Evolutionary conservation across 73 alveolate genomes (phyloP), one percentile per base, ranked within the genome.

Genomic region (Uronychia setigera): DNA sequence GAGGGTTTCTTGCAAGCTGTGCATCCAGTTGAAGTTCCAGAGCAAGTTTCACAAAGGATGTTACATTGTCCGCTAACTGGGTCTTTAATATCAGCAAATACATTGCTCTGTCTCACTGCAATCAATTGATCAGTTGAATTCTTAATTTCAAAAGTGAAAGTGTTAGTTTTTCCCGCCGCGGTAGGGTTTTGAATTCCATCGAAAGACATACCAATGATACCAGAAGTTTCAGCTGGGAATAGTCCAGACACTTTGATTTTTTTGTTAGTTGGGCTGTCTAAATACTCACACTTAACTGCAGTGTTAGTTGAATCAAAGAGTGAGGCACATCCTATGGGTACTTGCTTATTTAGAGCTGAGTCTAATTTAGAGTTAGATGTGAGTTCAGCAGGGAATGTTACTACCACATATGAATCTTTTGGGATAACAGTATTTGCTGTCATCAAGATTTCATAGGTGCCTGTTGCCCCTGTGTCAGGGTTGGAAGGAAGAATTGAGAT

Each of bases 381-480:
- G n/a, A n/a, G n/a, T n/a, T n/a, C n/a, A n/a, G n/a, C n/a, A n/a
- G n/a, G n/a, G 58, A 80, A 25, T 1, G 58, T 57, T 28, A 80
- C 57, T 1, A 28, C 19, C 1, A 35, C 35, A 32, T 35, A 34
- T 28, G 87, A 80, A 59, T 57, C 60, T 31, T 19, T 30, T 26
- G 87, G 87, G 26, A 80, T 80, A 11, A 29, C 60, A 11, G 91
- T 83, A 78, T 88, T 88, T 1, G 88, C 91, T 58, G 88, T 82
- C 58, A 88, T 57, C 1, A 86, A 33, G 32, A 88, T 32, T 33
- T 77, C 83, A 57, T 88, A 88, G n/a, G 33, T 57, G 1, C 92
- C 84, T 0, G 80, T 85, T 0, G 87, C 95, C 26, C 58, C 74
- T 19, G 92, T 82, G 11, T 80, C 13, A 14, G 95, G 95, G 31